Conservation (phyloP, 1,284 basidiomycete genomes). For the Grifola frondosa region DNA sequence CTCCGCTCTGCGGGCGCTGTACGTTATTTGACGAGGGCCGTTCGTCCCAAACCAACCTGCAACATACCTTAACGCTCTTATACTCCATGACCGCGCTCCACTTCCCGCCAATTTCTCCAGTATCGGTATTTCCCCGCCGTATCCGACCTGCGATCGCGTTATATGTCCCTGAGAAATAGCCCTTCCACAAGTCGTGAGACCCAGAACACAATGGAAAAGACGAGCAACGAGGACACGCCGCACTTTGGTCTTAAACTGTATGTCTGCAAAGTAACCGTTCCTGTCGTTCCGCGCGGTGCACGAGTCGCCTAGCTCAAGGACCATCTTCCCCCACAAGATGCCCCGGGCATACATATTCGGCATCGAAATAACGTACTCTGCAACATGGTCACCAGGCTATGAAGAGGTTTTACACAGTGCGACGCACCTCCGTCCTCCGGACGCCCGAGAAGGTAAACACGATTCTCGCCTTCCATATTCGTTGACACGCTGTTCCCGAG, state of each 20-base stretch:
- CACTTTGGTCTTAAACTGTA: slow-evolving; percentile 98
- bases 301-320: slow-evolving; percentile 92
- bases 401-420: no score
- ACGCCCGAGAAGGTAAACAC: slow-evolving; percentile 76
- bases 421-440: slow-evolving; percentile 84
- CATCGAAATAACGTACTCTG: slow-evolving; percentile 88
- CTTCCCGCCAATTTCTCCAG: slow-evolving; percentile 87
- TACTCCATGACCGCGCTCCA: slow-evolving; percentile 95
- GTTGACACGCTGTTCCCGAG: slow-evolving; percentile 95
- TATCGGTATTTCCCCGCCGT: slow-evolving; percentile 61
- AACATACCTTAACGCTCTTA: slow-evolving; percentile 63
- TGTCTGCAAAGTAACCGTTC: slow-evolving; percentile 74
- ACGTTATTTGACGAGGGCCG: background rate
- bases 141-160: slow-evolving; percentile 88
- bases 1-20: slow-evolving; percentile 61
- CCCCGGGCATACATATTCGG: slow-evolving; percentile 98
- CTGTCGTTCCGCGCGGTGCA: slow-evolving; percentile 85
- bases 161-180: slow-evolving; percentile 97
- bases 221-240: slow-evolving; percentile 2
- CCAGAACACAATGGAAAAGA: background rate
- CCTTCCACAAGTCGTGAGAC: slow-evolving; percentile 55
- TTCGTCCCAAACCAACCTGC: background rate
- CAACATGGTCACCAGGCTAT: background rate
- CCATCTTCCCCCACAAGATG: slow-evolving; percentile 98
- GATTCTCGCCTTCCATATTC: slow-evolving; percentile 94